Base-by-base conservation (phyloP, 495 filamentous ascomycete species). In the Penicillium pancosmium region DNA sequence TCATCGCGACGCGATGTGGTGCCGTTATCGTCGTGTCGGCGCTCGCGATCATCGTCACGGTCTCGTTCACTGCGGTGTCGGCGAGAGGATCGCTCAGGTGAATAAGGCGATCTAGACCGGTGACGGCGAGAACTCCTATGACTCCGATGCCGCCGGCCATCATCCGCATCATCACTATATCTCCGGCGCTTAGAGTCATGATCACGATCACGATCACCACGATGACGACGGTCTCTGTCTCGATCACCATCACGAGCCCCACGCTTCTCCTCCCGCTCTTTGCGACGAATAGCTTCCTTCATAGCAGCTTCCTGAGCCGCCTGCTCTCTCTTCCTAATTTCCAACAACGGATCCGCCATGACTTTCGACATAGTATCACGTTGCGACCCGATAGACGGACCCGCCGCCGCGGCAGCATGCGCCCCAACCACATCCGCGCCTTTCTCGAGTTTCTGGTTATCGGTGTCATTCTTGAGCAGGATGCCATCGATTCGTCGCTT, bases 251-350 rank as follows among this genome's bases (percentile, higher is more conserved):
- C 62, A 50, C 78, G 65, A 57, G 65, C 52, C 62, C 77, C 86
- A 36, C 64, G 85, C 82, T 23, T 80, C 47, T 84, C 84, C 47
- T 91, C 78, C 25, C 92, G 73, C 68, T 89, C 85, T 63, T 86
- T 78, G 64, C 88, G 80, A 68, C 86, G 86, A 44, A 88, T 80
- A 3, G 89, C 86, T 66, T 96, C 91, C 57, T 91, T 95, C 81
- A 96, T 91, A 80, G 89, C 85, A 0, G 86, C 85, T 72, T 97
- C 91, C 66, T 93, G 93, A 6, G 91, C 91, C 56, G 89, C 90
- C 74, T 97, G 92, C 68, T 97, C 92, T 70, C 91, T 86, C 73
- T 84, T 90, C 81, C 93, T 96, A 67, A 98, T 95, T 50, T 91
- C 90, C 34, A 98, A 71, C 64, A 98, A 73, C 36, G 94, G 94